Evolutionary conservation across 805 yeast species (phyloP).

Genomic region (Zygosaccharomyces bisporus): DNA sequence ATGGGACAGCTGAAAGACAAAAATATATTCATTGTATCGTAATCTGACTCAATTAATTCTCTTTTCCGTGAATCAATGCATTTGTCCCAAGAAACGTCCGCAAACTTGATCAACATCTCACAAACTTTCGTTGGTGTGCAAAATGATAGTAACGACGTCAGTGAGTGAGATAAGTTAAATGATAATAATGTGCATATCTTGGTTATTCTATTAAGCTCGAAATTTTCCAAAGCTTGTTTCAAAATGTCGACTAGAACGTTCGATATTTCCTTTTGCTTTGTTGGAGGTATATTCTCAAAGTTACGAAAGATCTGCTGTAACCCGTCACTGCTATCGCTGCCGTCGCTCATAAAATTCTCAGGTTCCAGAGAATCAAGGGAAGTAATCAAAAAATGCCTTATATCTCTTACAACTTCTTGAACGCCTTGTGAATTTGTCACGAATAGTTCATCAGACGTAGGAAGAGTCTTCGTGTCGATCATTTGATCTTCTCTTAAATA

Average conservation of each 20-base stretch:
- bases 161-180: constrained; percentile 39
- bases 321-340: constrained; percentile 53
- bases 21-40: constrained; percentile 61
- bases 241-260: constrained; percentile 35
- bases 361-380: constrained; percentile 29
- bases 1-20: constrained; percentile 64
- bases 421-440: constrained; percentile 35
- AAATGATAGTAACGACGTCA: constrained; percentile 44
- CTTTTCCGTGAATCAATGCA: constrained; percentile 14
- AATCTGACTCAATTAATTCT: constrained; percentile 39
- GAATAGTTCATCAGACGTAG: constrained; percentile 34
- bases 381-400: constrained; percentile 28
- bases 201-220: constrained; percentile 44
- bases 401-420: constrained; percentile 33
- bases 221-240: constrained; percentile 37
- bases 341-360: constrained; percentile 37
- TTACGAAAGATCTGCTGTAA: constrained; percentile 47
- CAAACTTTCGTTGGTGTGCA: constrained; percentile 44
- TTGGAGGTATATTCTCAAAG: constrained; percentile 45
- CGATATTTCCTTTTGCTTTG: constrained; percentile 46
- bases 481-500: constrained; percentile 41
- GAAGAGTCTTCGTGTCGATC: constrained; percentile 35
- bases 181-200: constrained; percentile 52
- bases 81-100: constrained; percentile 44
- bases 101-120: constrained; percentile 45